These are phyloP conservation scores for Monsonia emarginata DNA, from an alignment of 441 rosid genomes.

Conservation along the genomic window DNA sequence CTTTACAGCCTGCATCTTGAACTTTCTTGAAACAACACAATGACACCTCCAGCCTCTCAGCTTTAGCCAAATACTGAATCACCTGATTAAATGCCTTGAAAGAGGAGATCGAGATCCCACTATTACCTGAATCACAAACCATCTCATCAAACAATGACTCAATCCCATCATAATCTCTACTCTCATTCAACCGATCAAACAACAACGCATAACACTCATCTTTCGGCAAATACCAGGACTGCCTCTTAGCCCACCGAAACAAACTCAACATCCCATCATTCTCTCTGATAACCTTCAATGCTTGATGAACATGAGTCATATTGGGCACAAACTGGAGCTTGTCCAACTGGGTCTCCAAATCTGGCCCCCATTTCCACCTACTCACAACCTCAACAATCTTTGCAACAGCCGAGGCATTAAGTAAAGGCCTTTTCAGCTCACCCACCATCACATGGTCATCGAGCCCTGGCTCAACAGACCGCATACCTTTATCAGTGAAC, in stretches of 20 bases:
- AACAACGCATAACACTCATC: conserved; percentile 56
- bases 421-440: conserved; percentile 59
- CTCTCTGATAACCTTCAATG: conserved; percentile 55
- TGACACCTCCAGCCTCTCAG: conserved; percentile 79
- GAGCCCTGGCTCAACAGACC: conserved; percentile 72
- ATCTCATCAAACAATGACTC: conserved; percentile 70
- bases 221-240: conserved; percentile 55
- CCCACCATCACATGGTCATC: conserved; percentile 87
- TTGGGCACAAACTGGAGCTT: conserved; percentile 72
- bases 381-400: conserved; percentile 80
- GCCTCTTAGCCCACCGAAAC: conserved; percentile 82
- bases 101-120: conserved; percentile 21
- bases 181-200: conserved; percentile 63
- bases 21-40: conserved; percentile 85
- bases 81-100: conserved; percentile 59
- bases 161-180: conserved; percentile 57
- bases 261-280: conserved; percentile 57
- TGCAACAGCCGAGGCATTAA: conserved; percentile 67
- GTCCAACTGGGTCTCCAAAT: conserved; percentile 72
- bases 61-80: conserved; percentile 76
- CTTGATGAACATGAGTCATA: conserved; percentile 64
- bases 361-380: conserved; percentile 98
- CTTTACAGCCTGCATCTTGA: conserved; percentile 50
- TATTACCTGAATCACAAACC: conserved; percentile 49
- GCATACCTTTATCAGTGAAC: conserved; percentile 64